phyloP scores from a whole-genome alignment of 1,284 basidiomycete genomes.

The Fistulina hepatica region DNA sequence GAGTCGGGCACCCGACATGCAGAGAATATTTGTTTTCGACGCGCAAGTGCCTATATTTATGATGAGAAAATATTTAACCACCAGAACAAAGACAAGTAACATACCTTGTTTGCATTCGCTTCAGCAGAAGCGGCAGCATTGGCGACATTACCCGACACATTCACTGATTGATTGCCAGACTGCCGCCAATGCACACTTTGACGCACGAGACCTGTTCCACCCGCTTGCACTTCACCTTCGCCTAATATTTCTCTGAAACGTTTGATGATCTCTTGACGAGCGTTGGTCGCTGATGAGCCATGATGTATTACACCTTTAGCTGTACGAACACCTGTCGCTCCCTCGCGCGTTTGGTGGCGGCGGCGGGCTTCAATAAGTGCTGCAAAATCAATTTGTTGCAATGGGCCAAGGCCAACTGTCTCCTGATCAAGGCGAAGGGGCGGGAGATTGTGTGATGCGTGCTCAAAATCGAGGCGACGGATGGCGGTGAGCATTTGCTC shows the following conservation, averaged over 20 bases:
- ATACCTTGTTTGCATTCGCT: background rate
- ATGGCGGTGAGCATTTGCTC: background rate
- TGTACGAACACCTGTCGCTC: conserved; percentile 11
- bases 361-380: conserved; percentile 9
- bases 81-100: background rate
- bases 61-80: background rate
- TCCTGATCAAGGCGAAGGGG: background rate
- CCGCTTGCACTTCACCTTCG: background rate
- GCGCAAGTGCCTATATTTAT: background rate
- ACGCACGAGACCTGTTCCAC: background rate
- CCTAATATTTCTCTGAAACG: background rate
- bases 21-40: background rate
- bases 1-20: background rate
- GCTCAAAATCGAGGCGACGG: background rate
- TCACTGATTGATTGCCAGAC: background rate
- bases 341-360: conserved; percentile 15
- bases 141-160: background rate
- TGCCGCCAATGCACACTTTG: background rate
- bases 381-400: conserved; percentile 8
- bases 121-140: background rate
- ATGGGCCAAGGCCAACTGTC: conserved; percentile 2
- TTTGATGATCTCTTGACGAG: background rate
- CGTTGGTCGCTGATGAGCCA: background rate
- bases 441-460: background rate
- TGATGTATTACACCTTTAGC: background rate